Base-by-base conservation (phyloP, 768 basidiomycete genomes). In the Mrakia blollopis region DNA sequence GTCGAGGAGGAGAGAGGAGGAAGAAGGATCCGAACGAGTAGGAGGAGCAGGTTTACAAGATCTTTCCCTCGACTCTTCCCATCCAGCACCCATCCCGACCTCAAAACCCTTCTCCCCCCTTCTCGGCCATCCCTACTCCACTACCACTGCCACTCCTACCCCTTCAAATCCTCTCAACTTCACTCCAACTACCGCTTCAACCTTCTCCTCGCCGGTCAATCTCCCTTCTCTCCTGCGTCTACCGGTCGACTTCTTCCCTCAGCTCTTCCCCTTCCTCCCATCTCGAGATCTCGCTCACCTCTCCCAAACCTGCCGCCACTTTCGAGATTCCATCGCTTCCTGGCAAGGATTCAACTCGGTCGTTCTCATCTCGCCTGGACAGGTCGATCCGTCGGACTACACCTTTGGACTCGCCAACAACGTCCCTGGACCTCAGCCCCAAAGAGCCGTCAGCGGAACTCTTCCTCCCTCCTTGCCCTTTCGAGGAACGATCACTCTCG, bases 341-440 rank as follows among this genome's bases (percentile, higher is more conserved):
- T 71, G 71, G 71, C 52, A 72, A 72, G 71, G 71, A 21, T 60
- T 72, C 52, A 32, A 72, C 30, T 32, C 54, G 21, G 71, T 72
- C 54, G 71, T 50, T 25, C 52, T 72, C 30, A 54, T 72, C 18
- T 37, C 52, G 16, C 35, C 50, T 10, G 50, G 35, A 21, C 28
- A 21, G 10, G 32, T 14, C 18, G 10, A 11, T 16, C 28, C 47
- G 21, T 37, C 50, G 32, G 52, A 60, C 30, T 50, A 37, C 50
- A 37, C 47, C 9, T 57, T 52, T 28, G 35, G 16, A 21, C 35
- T 72, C 47, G n/a, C 21, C 16, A 14, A 52, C 41, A 14, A 50
- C 47, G 13, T 50, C 14, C 39, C 47, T 4, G 35, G 52, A 32
- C 52, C 28, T 32, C 52, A 18, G 5, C 52, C 25, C 11, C 8